Percentiles rank a stretch among this genome's conserved stretches.
phyloP scores from a whole-genome alignment of 495 filamentous ascomycete genomes.

The Terfezia boudieri region DNA sequence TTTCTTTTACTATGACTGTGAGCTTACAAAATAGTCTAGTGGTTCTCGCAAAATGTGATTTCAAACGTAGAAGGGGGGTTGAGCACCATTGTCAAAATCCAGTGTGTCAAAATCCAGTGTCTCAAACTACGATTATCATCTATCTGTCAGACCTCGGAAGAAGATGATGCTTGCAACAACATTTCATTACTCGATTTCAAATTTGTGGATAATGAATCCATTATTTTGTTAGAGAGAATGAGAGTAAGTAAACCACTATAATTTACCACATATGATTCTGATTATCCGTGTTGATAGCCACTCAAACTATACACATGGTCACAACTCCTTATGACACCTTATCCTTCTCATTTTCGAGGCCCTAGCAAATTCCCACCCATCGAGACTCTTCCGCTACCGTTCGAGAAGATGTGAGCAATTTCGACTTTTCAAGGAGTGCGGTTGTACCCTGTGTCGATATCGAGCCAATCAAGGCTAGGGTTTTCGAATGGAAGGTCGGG shows the following conservation, averaged over 20 bases:
- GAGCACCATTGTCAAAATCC: slow-evolving; percentile 27
- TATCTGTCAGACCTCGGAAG: not conserved
- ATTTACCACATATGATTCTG: not conserved
- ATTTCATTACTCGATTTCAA: slow-evolving; percentile 27
- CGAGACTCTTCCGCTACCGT: slow-evolving; percentile 8
- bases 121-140: slow-evolving; percentile 18
- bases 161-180: slow-evolving; percentile 13
- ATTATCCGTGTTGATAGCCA: not conserved
- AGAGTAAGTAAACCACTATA: slow-evolving; percentile 19
- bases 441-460: not conserved
- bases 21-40: slow-evolving; percentile 19
- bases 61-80: slow-evolving; percentile 32
- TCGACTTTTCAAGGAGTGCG: not conserved
- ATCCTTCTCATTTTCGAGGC: slow-evolving; percentile 20
- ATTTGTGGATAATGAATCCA: slow-evolving; percentile 31
- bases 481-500: slow-evolving; percentile 4
- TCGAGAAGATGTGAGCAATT: not conserved
- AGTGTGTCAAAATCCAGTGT: too few relatives aligned
- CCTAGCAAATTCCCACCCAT: slow-evolving; percentile 8
- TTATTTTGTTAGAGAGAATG: slow-evolving; percentile 28
- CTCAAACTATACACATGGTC: slow-evolving; percentile 7
- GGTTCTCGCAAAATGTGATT: slow-evolving; percentile 27
- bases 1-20: not conserved
- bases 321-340: slow-evolving; percentile 15
- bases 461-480: not conserved